A percentile compares a stretch with the other conserved stretches of the same genome.
Evolutionary conservation across 2,329 filamentous ascomycete genomes (phyloP).

Genomic region (Periconia sp.): DNA sequence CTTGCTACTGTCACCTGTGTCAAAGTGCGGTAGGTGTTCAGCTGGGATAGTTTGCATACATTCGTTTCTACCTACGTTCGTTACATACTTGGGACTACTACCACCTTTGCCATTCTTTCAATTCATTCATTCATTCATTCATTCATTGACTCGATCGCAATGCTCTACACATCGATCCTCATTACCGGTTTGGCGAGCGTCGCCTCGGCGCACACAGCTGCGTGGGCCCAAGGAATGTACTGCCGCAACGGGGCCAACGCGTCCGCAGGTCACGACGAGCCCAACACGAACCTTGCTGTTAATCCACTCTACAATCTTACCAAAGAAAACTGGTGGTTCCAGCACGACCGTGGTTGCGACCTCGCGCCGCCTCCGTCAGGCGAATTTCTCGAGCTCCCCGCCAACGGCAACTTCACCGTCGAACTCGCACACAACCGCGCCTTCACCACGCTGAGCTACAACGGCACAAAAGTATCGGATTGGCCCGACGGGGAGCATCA

Average conservation of each 20-base stretch:
- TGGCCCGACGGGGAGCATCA: slow-evolving; percentile 54
- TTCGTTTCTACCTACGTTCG: neutral
- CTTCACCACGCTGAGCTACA: slow-evolving; percentile 51
- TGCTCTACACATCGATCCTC: slow-evolving; percentile 15
- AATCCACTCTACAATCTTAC: slow-evolving; percentile 51
- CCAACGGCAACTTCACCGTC: slow-evolving; percentile 52
- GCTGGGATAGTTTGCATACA: neutral
- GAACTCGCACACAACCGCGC: slow-evolving; percentile 56
- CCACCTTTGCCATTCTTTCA: neutral
- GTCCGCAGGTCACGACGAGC: slow-evolving; percentile 21
- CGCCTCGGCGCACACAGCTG: slow-evolving; percentile 41
- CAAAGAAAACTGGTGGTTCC: slow-evolving; percentile 55
- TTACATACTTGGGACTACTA: neutral
- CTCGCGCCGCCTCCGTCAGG: slow-evolving; percentile 39
- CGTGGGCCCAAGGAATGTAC: slow-evolving; percentile 47
- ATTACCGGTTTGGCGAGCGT: slow-evolving; percentile 6
- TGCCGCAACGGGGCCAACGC: slow-evolving; percentile 39
- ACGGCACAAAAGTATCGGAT: slow-evolving; percentile 40
- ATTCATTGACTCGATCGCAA: slow-evolving; percentile 1
- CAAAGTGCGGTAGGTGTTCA: too few relatives aligned
- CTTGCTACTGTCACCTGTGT: too few relatives aligned
- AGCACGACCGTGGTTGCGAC: slow-evolving; percentile 53
- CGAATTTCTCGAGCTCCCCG: slow-evolving; percentile 51
- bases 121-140: neutral
- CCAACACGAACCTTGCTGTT: slow-evolving; percentile 52